These are phyloP conservation scores for Heterobasidion occidentale DNA, from an alignment of 1,284 basidiomycete genomes.

Conservation along the genomic window DNA sequence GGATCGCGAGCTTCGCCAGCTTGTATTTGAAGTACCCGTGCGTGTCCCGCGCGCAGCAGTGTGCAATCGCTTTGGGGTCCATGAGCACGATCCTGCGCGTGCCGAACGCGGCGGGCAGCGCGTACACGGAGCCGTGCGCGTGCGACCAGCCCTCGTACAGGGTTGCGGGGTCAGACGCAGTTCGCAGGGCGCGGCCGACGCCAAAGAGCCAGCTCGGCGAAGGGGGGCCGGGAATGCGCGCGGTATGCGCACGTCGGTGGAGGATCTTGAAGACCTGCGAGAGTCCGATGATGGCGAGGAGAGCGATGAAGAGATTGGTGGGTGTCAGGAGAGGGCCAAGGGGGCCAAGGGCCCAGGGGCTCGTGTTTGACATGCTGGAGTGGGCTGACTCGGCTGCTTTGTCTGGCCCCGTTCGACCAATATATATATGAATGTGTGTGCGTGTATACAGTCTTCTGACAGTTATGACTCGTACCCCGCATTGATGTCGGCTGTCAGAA, in stretches of 20 bases:
- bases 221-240: not conserved
- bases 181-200: not conserved
- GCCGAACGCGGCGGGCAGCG: not conserved
- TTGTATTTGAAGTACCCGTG: not conserved
- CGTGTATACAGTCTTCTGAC: too few species aligned
- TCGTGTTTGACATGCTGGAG: not conserved
- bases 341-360: not conserved
- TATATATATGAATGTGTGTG: too few species aligned
- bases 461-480: too few species aligned
- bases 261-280: not conserved
- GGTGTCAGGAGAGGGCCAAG: too few species aligned
- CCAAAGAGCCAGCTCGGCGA: not conserved
- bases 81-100: not conserved
- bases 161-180: not conserved
- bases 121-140: not conserved
- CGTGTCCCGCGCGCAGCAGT: not conserved
- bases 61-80: not conserved
- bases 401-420: too few species aligned
- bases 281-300: not conserved
- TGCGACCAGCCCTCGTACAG: not conserved
- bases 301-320: not conserved
- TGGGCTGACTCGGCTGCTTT: too few species aligned
- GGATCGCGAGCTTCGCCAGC: not conserved
- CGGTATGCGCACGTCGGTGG: not conserved
- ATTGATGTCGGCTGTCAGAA: too few species aligned